phyloP scores from a whole-genome alignment of 495 filamentous ascomycete genomes.

The Terfezia claveryi region DNA sequence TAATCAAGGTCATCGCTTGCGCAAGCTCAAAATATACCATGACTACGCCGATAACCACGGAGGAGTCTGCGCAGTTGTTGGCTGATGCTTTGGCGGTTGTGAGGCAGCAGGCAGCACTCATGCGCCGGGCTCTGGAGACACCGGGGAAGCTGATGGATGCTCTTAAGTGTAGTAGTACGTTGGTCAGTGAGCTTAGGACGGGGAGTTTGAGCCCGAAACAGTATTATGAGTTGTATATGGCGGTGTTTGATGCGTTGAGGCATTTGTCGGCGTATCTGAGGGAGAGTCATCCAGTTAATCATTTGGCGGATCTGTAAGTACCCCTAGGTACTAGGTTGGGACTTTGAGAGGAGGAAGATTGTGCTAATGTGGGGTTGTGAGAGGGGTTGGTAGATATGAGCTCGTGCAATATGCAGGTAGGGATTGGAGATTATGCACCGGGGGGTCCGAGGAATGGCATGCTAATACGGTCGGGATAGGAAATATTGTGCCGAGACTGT shows the following conservation, averaged over 20 bases:
- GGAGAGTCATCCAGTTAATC: conserved; percentile 92
- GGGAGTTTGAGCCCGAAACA: conserved; percentile 91
- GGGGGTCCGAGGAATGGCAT: neutral
- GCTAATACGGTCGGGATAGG: conserved; percentile 6
- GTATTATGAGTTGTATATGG: conserved; percentile 99
- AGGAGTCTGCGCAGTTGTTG: conserved; percentile 83
- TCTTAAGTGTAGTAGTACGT: conserved; percentile 95
- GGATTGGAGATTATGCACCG: neutral
- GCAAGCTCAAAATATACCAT: conserved; percentile 23
- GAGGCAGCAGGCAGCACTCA: conserved; percentile 81
- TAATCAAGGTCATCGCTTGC: too few relatives aligned
- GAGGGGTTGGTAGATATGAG: conserved; percentile 31
- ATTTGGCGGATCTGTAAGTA: conserved; percentile 68
- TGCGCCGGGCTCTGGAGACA: conserved; percentile 93
- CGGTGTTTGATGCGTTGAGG: conserved; percentile 90
- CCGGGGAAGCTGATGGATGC: conserved; percentile 99
- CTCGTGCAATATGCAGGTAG: conserved; percentile 88
- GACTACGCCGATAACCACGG: conserved; percentile 43
- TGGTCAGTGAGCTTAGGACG: conserved; percentile 90
- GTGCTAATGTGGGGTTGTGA: neutral
- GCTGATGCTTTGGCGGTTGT: conserved; percentile 93
- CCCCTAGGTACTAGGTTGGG: neutral
- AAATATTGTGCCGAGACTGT: conserved; percentile 88
- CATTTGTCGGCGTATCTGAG: conserved; percentile 91
- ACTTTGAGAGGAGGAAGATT: neutral